Base-by-base conservation (phyloP, 2,329 filamentous ascomycete species). In the Lasiodiplodia hormozganensis region DNA sequence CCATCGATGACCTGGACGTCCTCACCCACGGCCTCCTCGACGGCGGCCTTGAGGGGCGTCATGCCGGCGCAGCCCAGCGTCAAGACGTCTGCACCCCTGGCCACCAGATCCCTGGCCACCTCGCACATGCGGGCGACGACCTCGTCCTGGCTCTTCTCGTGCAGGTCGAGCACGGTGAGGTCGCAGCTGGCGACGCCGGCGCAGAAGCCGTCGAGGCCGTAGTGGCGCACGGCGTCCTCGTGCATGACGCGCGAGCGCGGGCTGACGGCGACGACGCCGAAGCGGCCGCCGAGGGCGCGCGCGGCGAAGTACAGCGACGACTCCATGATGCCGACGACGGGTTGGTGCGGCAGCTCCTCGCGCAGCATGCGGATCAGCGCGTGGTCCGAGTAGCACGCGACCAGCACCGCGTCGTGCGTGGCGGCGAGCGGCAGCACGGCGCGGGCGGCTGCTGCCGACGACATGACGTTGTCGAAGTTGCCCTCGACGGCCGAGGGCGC, bases 401-500 rank as follows among this genome's bases (percentile, higher is more conserved):
- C 80, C 3, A 85, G 36, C 58, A 85, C 82, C 0, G 82, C 84
- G 73, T 84, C 79, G 72, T 83, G 85, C 6, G 78, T 75, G 10
- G 78, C 71, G 1, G 81, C 78, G 16, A 85, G 78, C 1, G 81
- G 81, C 11, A 82, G 73, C 8, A 86, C 76, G 18, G 82, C 82
- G 25, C 84, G 80, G 43, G 84, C 77, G 21, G 83, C 80, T 4
- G 83, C 82, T 4, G 84, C 84, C 0, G 84, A 82, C 5, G 82
- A 85, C 69, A 86, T 81, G 51, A 85, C 78, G 56, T 80, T 82
- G 74, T 87, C 85, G 31, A 84, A 80, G 66, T 79, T 77, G 49
- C 82, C 81, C 75, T 87, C 85, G 36, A 87, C 83, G 2, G 85
- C 85, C 16, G 82, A 83, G 0, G 85, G 85, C 0, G 83, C 81